A percentile compares a stretch with the other conserved stretches of the same genome.
These are phyloP conservation scores for Cystofilobasidium macerans DNA, from an alignment of 768 basidiomycete species.

Conservation along the genomic window DNA sequence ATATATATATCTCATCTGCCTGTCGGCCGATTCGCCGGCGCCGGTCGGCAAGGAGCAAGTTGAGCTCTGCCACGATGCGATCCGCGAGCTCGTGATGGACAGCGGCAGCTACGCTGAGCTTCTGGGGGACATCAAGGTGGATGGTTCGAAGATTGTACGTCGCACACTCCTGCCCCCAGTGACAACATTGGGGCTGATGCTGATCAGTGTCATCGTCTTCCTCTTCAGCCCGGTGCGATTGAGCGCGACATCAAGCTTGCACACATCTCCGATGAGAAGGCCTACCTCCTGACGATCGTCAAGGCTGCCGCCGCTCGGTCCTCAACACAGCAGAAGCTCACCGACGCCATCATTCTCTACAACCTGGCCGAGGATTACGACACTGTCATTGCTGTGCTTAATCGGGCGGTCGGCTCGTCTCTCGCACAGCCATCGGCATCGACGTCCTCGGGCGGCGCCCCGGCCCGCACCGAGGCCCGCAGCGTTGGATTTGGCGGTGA, in stretches of 20 bases:
- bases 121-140: constrained; percentile 79
- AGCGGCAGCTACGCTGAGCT: constrained; percentile 67
- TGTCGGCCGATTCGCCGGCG: constrained; percentile 59
- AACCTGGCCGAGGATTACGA: constrained; percentile 85
- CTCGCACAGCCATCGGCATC: constrained; percentile 47
- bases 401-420: constrained; percentile 73
- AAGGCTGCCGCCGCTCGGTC: constrained; percentile 69
- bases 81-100: constrained; percentile 41
- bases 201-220: background rate
- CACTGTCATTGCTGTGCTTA: constrained; percentile 77
- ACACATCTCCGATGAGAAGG: constrained; percentile 51
- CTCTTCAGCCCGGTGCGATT: constrained; percentile 63
- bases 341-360: constrained; percentile 89
- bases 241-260: constrained; percentile 71
- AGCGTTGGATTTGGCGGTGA: constrained; percentile 62
- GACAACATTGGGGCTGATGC: too few relatives aligned
- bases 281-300: constrained; percentile 74
- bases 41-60: constrained; percentile 74
- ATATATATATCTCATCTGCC: constrained; percentile 77
- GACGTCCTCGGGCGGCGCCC: background rate
- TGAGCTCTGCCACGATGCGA: constrained; percentile 44
- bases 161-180: background rate
- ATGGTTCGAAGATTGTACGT: constrained; percentile 77
- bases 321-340: constrained; percentile 67
- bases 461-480: constrained; percentile 43